Evolutionary conservation across 192 early-diverging fungal genomes (phyloP).

Genomic region (Gigaspora rosea): DNA sequence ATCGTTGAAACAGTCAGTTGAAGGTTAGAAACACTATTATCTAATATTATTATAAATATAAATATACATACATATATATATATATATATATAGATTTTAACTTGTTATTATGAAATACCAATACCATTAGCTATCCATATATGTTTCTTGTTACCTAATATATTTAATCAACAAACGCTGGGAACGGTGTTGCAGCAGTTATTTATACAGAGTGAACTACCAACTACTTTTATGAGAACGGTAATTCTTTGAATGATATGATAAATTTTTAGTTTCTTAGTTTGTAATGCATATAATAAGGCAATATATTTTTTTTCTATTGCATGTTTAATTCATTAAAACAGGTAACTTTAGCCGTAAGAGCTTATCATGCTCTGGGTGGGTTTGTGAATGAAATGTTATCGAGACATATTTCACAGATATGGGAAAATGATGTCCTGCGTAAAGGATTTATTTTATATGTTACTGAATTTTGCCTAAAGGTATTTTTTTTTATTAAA

Average conservation of each 20-base stretch:
- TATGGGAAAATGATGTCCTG: conserved; percentile 19
- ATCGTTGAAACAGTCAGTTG: conserved; percentile 61
- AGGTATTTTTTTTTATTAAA: not conserved
- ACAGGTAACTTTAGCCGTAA: conserved; percentile 15
- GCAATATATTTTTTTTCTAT: not conserved
- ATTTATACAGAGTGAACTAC: conserved; percentile 64
- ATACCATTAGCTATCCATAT: conserved; percentile 62
- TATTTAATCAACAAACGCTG: conserved; percentile 70
- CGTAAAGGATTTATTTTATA: conserved; percentile 29
- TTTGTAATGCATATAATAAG: too few relatives aligned
- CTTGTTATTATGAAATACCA: not conserved
- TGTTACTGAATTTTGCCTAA: conserved; percentile 16
- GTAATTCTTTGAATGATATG: conserved; percentile 34
- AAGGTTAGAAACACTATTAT: conserved; percentile 56
- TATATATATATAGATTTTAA: not conserved
- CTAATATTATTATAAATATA: not conserved
- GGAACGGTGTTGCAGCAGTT: conserved; percentile 70
- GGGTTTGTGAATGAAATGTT: conserved; percentile 29
- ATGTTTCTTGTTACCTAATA: conserved; percentile 66
- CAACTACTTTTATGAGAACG: conserved; percentile 76
- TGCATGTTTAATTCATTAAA: not conserved
- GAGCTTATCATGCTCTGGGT: not conserved
- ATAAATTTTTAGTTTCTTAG: too few relatives aligned
- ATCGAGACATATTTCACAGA: not conserved
- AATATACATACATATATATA: not conserved